A percentile compares a stretch with the other conserved stretches of the same genome.
phyloP scores from a whole-genome alignment of 805 yeast genomes.

The Dipodascus albidus region DNA sequence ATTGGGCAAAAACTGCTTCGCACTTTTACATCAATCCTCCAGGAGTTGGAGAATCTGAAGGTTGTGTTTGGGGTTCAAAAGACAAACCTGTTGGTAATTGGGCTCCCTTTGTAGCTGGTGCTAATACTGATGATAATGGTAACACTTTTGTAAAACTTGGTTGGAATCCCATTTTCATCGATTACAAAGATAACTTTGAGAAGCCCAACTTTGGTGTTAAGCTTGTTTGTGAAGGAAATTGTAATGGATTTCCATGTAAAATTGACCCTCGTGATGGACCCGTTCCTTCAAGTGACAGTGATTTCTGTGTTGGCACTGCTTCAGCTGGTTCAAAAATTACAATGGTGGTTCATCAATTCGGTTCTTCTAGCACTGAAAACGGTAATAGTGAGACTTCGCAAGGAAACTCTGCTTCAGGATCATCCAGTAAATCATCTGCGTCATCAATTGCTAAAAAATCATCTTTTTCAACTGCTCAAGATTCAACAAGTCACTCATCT shows the following conservation, averaged over 20 bases:
- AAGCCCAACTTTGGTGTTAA: constrained; percentile 62
- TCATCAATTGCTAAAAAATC: background rate
- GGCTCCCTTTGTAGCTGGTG: constrained; percentile 91
- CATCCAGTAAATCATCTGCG: background rate
- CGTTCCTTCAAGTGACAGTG: constrained; percentile 56
- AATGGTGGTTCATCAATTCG: constrained; percentile 52
- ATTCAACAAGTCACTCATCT: background rate
- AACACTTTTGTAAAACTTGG: constrained; percentile 76
- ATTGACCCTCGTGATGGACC: constrained; percentile 56
- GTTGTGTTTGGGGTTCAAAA: constrained; percentile 74
- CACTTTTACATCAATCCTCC: constrained; percentile 81
- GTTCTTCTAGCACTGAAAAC: background rate
- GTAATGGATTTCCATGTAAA: constrained; percentile 71
- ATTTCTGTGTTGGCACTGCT: constrained; percentile 81
- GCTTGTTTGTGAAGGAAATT: constrained; percentile 60
- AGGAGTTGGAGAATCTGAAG: constrained; percentile 64
- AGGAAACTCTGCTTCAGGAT: background rate
- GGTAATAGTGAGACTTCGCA: background rate
- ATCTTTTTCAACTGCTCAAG: background rate
- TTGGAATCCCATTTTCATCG: constrained; percentile 82
- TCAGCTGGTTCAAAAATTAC: constrained; percentile 48
- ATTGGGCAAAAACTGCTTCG: constrained; percentile 80
- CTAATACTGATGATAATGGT: constrained; percentile 60
- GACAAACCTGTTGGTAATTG: constrained; percentile 72
- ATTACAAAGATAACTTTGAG: constrained; percentile 38